phyloP scores from a whole-genome alignment of 495 filamentous ascomycete species.

The Hypoxylon lenormandii region DNA sequence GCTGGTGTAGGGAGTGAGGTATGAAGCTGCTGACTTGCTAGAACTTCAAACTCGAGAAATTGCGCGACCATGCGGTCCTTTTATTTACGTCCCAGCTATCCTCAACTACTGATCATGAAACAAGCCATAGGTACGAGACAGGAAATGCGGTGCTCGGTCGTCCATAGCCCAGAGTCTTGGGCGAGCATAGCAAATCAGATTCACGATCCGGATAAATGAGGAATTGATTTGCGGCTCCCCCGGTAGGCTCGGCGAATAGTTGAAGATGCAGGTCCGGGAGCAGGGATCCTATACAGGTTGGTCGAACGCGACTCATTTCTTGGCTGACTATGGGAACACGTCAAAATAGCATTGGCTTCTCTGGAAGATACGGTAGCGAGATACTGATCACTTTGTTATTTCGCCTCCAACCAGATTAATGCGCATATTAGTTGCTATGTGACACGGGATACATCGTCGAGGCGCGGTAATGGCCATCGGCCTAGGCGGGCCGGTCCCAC shows the following conservation, averaged over 20 bases:
- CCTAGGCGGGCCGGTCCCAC: constrained; percentile 27
- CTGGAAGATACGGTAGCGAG: not conserved
- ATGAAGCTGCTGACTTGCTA: constrained; percentile 14
- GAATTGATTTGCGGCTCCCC: constrained; percentile 20
- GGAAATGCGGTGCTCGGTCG: constrained; percentile 22
- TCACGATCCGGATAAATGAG: constrained; percentile 30
- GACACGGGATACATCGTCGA: not conserved
- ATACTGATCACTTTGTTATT: constrained; percentile 4
- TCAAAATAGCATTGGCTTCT: not conserved
- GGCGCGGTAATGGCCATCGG: constrained; percentile 6
- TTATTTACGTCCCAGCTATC: constrained; percentile 7
- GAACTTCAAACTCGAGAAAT: constrained; percentile 10
- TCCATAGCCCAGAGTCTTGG: constrained; percentile 16
- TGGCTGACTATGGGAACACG: constrained; percentile 3
- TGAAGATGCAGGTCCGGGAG: not conserved
- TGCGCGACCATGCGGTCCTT: constrained; percentile 7
- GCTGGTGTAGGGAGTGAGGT: constrained; percentile 1
- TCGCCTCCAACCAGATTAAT: not conserved
- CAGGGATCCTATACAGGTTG: constrained; percentile 4
- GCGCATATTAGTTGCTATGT: not conserved
- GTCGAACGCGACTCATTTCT: constrained; percentile 2
- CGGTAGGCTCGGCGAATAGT: not conserved
- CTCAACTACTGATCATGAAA: not conserved
- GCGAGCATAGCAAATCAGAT: constrained; percentile 22
- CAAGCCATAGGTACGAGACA: constrained; percentile 11